These are phyloP conservation scores for Arthroderma uncinatum DNA, from an alignment of 2,329 filamentous ascomycete genomes.

Conservation along the genomic window DNA sequence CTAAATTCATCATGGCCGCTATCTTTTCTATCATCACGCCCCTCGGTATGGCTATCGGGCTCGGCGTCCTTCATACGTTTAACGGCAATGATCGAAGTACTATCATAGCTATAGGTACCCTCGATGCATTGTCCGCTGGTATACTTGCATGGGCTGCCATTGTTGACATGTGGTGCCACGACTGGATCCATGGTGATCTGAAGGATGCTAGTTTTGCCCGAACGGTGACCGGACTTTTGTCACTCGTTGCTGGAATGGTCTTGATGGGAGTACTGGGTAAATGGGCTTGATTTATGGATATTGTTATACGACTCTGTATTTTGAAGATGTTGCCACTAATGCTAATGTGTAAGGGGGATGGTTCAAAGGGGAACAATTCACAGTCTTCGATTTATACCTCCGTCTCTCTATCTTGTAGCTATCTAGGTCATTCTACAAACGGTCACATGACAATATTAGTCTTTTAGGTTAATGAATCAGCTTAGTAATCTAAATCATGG, in stretches of 20 bases:
- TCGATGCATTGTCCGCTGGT: conserved; percentile 63
- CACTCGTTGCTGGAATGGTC: conserved; percentile 51
- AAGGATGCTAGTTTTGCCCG: conserved; percentile 40
- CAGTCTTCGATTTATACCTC: not conserved
- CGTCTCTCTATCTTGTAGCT: no score
- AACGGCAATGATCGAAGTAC: conserved; percentile 62
- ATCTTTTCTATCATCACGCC: conserved; percentile 63
- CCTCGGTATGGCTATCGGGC: conserved; percentile 68
- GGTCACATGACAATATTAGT: no score
- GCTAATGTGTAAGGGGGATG: no score
- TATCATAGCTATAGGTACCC: conserved; percentile 58
- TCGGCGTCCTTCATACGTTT: conserved; percentile 58
- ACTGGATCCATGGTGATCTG: conserved; percentile 58
- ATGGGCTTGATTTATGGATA: conserved; percentile 44
- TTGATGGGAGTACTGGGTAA: conserved; percentile 65
- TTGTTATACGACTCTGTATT: not conserved
- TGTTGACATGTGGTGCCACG: conserved; percentile 67
- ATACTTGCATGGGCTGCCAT: conserved; percentile 70
- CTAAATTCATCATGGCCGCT: conserved; percentile 48
- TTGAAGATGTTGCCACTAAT: no score
- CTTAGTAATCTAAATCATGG: not conserved
- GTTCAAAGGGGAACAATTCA: not conserved
- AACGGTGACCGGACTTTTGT: conserved; percentile 41
- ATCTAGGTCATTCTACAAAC: no score
- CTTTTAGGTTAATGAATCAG: not conserved